phyloP scores from a whole-genome alignment of 805 yeast genomes.

The Candida dendrica region DNA sequence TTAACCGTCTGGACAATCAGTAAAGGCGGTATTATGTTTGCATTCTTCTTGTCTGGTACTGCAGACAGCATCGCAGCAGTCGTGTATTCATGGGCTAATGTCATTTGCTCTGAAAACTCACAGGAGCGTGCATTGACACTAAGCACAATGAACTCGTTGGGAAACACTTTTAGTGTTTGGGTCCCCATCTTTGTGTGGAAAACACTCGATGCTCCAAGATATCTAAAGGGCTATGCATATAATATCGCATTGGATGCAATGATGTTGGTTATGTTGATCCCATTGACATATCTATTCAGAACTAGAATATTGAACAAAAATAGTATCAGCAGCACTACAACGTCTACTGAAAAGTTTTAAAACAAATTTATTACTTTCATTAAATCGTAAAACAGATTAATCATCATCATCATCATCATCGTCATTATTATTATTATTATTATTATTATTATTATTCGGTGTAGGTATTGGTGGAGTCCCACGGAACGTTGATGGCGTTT shows the following conservation, averaged over 20 bases:
- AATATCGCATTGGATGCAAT: slow-evolving; percentile 15
- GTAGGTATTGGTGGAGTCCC: background rate
- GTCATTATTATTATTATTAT: too few species aligned
- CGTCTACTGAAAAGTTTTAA: too few species aligned
- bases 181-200: slow-evolving; percentile 25
- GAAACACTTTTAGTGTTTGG: slow-evolving; percentile 50
- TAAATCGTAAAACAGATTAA: too few species aligned
- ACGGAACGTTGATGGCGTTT: background rate
- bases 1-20: slow-evolving; percentile 51
- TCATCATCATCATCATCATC: too few species aligned
- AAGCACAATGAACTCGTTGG: slow-evolving; percentile 43
- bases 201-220: slow-evolving; percentile 52
- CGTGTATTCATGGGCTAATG: slow-evolving; percentile 51
- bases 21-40: slow-evolving; percentile 53
- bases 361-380: too few species aligned
- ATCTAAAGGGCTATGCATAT: slow-evolving; percentile 42
- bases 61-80: slow-evolving; percentile 60
- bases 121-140: slow-evolving; percentile 45
- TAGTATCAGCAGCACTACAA: too few species aligned
- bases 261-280: slow-evolving; percentile 20
- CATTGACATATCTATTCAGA: slow-evolving; percentile 18
- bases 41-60: slow-evolving; percentile 46
- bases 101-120: slow-evolving; percentile 46
- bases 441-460: background rate
- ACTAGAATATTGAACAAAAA: background rate